Evolutionary conservation across 139 green algal genomes (phyloP), one percentile per base, ranked within the genome.

Genomic region (Chlamydomonas incerta): DNA sequence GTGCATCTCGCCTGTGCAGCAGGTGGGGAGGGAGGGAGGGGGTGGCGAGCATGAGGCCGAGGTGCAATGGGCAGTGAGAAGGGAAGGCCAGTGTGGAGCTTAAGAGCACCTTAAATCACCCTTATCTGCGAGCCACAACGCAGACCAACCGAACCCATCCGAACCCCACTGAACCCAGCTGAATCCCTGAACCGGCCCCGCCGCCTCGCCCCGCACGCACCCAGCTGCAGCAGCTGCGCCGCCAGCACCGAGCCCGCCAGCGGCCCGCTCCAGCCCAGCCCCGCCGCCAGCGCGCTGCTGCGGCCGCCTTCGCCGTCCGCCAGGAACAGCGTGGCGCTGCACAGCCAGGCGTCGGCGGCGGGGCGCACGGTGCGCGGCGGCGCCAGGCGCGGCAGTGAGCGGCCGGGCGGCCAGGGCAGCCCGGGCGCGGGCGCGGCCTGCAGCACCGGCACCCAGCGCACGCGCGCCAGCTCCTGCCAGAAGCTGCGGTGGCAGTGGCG

Each of bases 361-460:
- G 92, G 93, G 24, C 94, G 88, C 21, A 89, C 72, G 20, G 83
- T 26, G 28, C 90, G 87, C 0, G 94, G 93, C 3, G 92, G 73
- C 1, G 87, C 89, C 52, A 95, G 72, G 69, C 79, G 70, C 41
- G 77, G 67, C 46, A 62, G 65, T 33, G 50, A 50, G 28, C 15
- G 26, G 23, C 41, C n/a, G 1, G 47, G 34, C 4, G 90, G 90
- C 93, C 93, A 96, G n/a, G 93, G 93, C 69, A 97, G 81, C 5
- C 88, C 87, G 23, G 52, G 35, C 11, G 72, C 72, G 2, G 92
- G 94, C 8, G 90, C 46, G 10, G 77, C 26, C 1, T 60, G 23
- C 26, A 95, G 70, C 26, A 95, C 89, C 3, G 94, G 94, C 73
- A 90, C 94, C 94, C 94, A 97, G 33, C 62, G 69, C 1, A 94